These are phyloP conservation scores for Pseudonitzschia pungens DNA, from an alignment of 108 stramenopile genomes.

Conservation along the genomic window DNA sequence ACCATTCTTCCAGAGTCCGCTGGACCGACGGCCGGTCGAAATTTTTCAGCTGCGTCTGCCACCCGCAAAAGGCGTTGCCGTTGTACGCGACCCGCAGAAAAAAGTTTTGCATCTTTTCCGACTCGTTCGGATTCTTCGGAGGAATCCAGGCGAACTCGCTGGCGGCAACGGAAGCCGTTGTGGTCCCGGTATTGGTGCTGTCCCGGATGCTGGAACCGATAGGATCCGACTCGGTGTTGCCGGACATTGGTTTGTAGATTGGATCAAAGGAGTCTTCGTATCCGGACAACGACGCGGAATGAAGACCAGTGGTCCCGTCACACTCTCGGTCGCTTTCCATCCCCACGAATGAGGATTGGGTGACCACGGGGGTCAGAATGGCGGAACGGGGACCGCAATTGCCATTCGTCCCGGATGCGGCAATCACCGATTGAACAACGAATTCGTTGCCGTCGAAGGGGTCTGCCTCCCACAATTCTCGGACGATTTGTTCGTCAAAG, in stretches of 20 bases:
- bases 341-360: not conserved
- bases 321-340: not conserved
- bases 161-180: not conserved
- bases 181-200: not conserved
- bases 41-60: slow-evolving; percentile 70
- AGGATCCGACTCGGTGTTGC: not conserved
- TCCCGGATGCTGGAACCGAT: not conserved
- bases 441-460: slow-evolving; percentile 11
- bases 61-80: slow-evolving; percentile 78
- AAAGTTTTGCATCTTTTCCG: slow-evolving; percentile 48
- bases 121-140: not conserved
- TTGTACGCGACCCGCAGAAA: slow-evolving; percentile 60
- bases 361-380: not conserved
- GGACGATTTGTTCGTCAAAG: slow-evolving; percentile 21
- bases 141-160: not conserved
- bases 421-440: slow-evolving; percentile 7
- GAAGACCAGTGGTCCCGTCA: not conserved
- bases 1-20: slow-evolving; percentile 53
- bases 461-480: slow-evolving; percentile 26
- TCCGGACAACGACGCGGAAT: slow-evolving; percentile 3
- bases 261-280: slow-evolving; percentile 23
- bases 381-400: not conserved
- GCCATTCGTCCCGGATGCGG: not conserved
- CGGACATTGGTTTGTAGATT: slow-evolving; percentile 7
- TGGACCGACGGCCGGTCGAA: slow-evolving; percentile 62